phyloP scores from a whole-genome alignment of 345 rosid species.

The Populus pruinosa region DNA sequence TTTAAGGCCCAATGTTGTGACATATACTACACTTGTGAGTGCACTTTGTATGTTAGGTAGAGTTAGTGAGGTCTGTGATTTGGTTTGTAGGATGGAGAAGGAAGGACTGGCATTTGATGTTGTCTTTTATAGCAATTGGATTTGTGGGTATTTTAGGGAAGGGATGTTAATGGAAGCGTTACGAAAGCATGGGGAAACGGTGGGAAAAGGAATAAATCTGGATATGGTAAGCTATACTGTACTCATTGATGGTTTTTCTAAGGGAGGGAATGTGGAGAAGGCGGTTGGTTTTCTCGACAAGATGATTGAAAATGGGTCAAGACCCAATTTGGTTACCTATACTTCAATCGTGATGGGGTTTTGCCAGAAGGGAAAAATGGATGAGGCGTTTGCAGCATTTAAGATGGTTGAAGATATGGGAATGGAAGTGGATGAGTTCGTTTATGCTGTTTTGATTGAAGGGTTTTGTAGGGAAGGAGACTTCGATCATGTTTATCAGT shows the following conservation, averaged over 20 bases:
- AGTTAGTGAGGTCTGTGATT: constrained; percentile 42
- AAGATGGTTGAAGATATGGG: constrained; percentile 50
- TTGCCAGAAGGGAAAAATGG: constrained; percentile 56
- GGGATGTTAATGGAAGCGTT: constrained; percentile 50
- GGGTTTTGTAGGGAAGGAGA: constrained; percentile 60
- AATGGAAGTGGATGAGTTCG: constrained; percentile 54
- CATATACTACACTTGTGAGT: constrained; percentile 51
- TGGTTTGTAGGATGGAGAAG: constrained; percentile 46
- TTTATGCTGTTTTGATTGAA: constrained; percentile 68
- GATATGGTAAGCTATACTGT: constrained; percentile 57
- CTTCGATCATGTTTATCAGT: constrained; percentile 40
- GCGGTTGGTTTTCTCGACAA: constrained; percentile 50
- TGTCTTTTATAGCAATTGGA: constrained; percentile 67
- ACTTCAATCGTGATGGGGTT: constrained; percentile 57
- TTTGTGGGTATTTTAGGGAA: constrained; percentile 44
- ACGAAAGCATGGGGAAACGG: constrained; percentile 45
- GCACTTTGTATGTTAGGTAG: constrained; percentile 64
- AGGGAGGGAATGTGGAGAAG: constrained; percentile 39
- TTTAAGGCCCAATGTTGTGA: constrained; percentile 57
- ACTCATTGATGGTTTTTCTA: constrained; percentile 57
- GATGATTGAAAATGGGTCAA: constrained; percentile 55
- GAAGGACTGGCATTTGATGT: constrained; percentile 60
- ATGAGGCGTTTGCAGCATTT: constrained; percentile 55
- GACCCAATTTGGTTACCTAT: constrained; percentile 57
- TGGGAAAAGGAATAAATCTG: constrained; percentile 37